Conservation (phyloP, 2,329 filamentous ascomycete species). For the Fusarium setosum region DNA sequence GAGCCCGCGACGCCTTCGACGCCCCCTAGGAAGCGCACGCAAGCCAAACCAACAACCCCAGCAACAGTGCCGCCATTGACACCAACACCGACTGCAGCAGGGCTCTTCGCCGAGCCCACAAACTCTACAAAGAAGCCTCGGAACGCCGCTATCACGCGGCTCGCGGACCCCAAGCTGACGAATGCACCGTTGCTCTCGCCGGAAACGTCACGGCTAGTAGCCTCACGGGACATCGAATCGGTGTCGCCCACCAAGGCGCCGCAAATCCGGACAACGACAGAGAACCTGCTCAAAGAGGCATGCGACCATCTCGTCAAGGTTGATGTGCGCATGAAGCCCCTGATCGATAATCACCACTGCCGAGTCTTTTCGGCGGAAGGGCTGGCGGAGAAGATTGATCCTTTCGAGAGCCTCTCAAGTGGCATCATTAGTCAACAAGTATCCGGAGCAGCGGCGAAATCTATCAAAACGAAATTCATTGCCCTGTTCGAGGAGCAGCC, state of each 20-base stretch:
- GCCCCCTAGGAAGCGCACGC: slow-evolving; percentile 47
- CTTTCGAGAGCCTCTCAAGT: slow-evolving; percentile 84
- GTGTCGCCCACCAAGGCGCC: slow-evolving; percentile 58
- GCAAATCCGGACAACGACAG: slow-evolving; percentile 65
- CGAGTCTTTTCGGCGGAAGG: slow-evolving; percentile 83
- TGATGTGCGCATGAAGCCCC: slow-evolving; percentile 76
- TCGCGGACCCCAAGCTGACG: slow-evolving; percentile 72
- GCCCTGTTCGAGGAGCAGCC: slow-evolving; percentile 69
- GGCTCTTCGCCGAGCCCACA: slow-evolving; percentile 50
- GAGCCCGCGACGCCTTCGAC: slow-evolving; percentile 42
- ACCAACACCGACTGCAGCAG: slow-evolving; percentile 58
- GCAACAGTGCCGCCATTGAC: slow-evolving; percentile 53
- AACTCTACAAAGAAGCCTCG: slow-evolving; percentile 52
- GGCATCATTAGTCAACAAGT: slow-evolving; percentile 98
- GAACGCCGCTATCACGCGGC: slow-evolving; percentile 59
- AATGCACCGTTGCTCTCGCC: slow-evolving; percentile 80
- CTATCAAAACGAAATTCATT: slow-evolving; percentile 89
- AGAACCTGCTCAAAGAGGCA: slow-evolving; percentile 79
- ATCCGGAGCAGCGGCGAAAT: slow-evolving; percentile 88
- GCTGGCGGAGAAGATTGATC: slow-evolving; percentile 86
- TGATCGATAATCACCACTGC: slow-evolving; percentile 83
- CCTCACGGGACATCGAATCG: slow-evolving; percentile 58
- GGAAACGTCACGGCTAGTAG: slow-evolving; percentile 72
- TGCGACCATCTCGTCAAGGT: slow-evolving; percentile 78
- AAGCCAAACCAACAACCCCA: slow-evolving; percentile 31